Evolutionary conservation across 257 asterid species (phyloP).

Genomic region (Nicotiana knightiana): DNA sequence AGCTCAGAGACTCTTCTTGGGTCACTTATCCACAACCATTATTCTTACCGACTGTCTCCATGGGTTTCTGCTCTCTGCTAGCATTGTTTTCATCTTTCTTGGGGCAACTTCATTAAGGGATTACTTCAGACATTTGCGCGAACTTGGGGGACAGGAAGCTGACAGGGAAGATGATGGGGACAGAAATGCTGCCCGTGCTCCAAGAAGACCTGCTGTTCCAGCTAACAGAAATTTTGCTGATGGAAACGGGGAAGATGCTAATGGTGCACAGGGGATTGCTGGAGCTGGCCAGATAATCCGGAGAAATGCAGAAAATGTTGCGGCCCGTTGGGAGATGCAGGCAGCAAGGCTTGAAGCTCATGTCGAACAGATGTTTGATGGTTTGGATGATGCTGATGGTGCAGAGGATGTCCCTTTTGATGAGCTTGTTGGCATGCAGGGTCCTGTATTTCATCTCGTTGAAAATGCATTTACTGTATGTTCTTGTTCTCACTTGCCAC

Average conservation of each 20-base stretch:
- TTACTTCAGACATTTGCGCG: slow-evolving; percentile 86
- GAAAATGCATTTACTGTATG: slow-evolving; percentile 97
- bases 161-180: slow-evolving; percentile 92
- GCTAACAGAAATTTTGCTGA: slow-evolving; percentile 71
- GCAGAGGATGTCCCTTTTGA: slow-evolving; percentile 99
- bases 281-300: slow-evolving; percentile 89
- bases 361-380: slow-evolving; percentile 99
- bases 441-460: slow-evolving; percentile 95
- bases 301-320: slow-evolving; percentile 95
- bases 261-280: slow-evolving; percentile 79
- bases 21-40: slow-evolving; percentile 77
- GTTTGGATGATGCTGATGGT: slow-evolving; percentile 98
- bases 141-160: slow-evolving; percentile 94
- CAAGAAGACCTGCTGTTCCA: slow-evolving; percentile 75
- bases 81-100: slow-evolving; percentile 92
- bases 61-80: slow-evolving; percentile 94
- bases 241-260: slow-evolving; percentile 82
- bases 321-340: slow-evolving; percentile 95
- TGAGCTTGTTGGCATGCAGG: slow-evolving; percentile 99
- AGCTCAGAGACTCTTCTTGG: slow-evolving; percentile 80
- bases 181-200: slow-evolving; percentile 91
- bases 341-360: slow-evolving; percentile 98
- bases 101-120: slow-evolving; percentile 99
- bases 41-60: slow-evolving; percentile 93
- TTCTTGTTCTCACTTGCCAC: slow-evolving; percentile 7